Evolutionary conservation across 306 rosid species (phyloP), one percentile per base, ranked within the genome.

Genomic region (Hylodesmum podocarpum): DNA sequence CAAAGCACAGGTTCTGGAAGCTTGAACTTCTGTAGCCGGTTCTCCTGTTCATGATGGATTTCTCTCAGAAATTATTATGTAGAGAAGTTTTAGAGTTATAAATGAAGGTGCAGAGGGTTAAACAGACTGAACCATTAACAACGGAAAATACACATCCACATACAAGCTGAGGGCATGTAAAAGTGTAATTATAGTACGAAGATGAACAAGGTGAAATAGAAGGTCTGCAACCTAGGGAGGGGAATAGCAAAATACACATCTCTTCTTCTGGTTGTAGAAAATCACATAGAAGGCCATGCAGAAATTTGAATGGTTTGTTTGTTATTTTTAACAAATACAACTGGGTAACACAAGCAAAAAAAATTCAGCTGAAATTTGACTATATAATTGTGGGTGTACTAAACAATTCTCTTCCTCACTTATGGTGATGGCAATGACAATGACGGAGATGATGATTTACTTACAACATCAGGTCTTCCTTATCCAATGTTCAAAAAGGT

Each of bases 1-100:
- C 96, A 95, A 44, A 95, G 93, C 73, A 90, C 91, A 63, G 97
- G 97, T 86, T 95, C 89, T 18, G 97, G 98, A 80, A 95, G 95
- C 86, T 33, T 74, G 82, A 92, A 95, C 57, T 70, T 90, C 86
- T 95, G 98, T 77, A 92, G 62, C 75, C 37, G 24, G 67, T 73
- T 81, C 31, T 84, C 88, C 98, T 95, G 93, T 72, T 78, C 76
- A 67, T 7, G 21, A 79, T 70, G 16, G 66, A 44, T 47, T n/a
- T 39, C 55, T 81, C 44, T 43, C 22, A 84, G 55, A 57, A 64
- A 36, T 75, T 25, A 69, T 65, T 33, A 28, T 14, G 62, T 51
- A 72, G 69, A 40, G 72, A 24, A 31, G 74, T 21, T 72, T 44
- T 25, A 6, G 21, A 10, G 40, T 51, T 72, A 72, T 64, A 51